A percentile compares a stretch with the other conserved stretches of the same genome.
These are phyloP conservation scores for Colletotrichum echinochloae DNA, from an alignment of 2,329 filamentous ascomycete species.

Conservation along the genomic window DNA sequence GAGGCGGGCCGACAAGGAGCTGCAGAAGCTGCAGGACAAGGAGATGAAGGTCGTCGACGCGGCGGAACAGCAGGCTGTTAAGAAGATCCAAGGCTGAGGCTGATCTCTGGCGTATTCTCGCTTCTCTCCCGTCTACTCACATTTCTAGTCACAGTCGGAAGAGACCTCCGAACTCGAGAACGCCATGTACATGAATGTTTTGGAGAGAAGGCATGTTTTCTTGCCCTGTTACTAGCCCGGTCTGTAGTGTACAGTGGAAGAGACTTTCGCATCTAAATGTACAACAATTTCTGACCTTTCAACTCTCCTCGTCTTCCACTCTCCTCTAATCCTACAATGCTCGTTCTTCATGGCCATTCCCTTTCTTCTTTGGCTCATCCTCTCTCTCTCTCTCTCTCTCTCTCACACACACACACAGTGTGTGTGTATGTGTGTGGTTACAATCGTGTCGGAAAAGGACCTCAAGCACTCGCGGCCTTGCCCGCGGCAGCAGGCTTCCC, in stretches of 20 bases:
- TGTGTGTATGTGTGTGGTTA: neutral
- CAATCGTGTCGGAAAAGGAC: neutral
- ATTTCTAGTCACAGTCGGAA: too few relatives aligned
- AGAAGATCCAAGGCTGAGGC: slow-evolving; percentile 49
- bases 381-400: too few relatives aligned
- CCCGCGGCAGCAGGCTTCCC: slow-evolving; percentile 38
- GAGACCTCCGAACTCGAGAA: neutral
- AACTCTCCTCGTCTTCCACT: slow-evolving; percentile 1
- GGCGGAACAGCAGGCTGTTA: slow-evolving; percentile 62
- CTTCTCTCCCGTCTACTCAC: neutral
- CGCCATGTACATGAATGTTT: neutral
- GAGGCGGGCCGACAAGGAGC: slow-evolving; percentile 59
- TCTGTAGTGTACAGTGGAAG: slow-evolving; percentile 31
- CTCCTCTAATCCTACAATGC: slow-evolving; percentile 26
- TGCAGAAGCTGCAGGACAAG: slow-evolving; percentile 65
- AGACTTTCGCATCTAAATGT: slow-evolving; percentile 33
- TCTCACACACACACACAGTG: too few relatives aligned
- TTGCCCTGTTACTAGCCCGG: neutral
- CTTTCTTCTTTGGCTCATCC: neutral
- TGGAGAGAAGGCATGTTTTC: neutral
- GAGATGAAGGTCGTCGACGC: slow-evolving; percentile 63
- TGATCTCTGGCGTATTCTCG: too few relatives aligned
- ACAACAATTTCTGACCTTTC: slow-evolving; percentile 26
- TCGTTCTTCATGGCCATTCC: neutral
- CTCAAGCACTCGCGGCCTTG: slow-evolving; percentile 45